Conservation (phyloP, 116 monocot species). For the Zostera marina region DNA sequence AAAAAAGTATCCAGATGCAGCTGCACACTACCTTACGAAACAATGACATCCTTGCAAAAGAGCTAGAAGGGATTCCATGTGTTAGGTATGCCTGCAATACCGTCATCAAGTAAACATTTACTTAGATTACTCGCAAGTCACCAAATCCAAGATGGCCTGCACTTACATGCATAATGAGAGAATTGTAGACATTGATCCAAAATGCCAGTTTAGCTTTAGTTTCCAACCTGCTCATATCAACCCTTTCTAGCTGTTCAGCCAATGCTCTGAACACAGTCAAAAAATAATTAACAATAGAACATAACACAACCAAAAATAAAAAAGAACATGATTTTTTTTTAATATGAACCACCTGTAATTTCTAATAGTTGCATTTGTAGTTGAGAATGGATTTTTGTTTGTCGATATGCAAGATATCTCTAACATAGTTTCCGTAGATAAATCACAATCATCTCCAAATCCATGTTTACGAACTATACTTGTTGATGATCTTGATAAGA, state of each 20-base stretch:
- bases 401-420: slow-evolving; percentile 38
- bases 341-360: slow-evolving; percentile 34
- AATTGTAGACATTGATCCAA: slow-evolving; percentile 84
- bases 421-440: slow-evolving; percentile 10
- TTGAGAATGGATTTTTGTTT: slow-evolving; percentile 34
- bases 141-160: too few species aligned
- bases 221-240: slow-evolving; percentile 32
- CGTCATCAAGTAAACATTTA: not conserved
- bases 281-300: not conserved
- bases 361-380: slow-evolving; percentile 31
- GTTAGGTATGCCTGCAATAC: slow-evolving; percentile 48
- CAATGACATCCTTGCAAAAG: slow-evolving; percentile 50
- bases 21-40: slow-evolving; percentile 49
- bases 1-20: not conserved
- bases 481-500: slow-evolving; percentile 48
- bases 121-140: not conserved
- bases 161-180: slow-evolving; percentile 73
- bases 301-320: not conserved
- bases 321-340: too few species aligned
- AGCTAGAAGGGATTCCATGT: slow-evolving; percentile 38
- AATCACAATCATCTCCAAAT: slow-evolving; percentile 14
- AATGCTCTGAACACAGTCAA: slow-evolving; percentile 28
- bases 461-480: slow-evolving; percentile 18
- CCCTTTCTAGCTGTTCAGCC: slow-evolving; percentile 57
- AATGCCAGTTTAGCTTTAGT: slow-evolving; percentile 57